Evolutionary conservation across 1,284 basidiomycete species (phyloP).

Genomic region (Veloboletus limbatus): DNA sequence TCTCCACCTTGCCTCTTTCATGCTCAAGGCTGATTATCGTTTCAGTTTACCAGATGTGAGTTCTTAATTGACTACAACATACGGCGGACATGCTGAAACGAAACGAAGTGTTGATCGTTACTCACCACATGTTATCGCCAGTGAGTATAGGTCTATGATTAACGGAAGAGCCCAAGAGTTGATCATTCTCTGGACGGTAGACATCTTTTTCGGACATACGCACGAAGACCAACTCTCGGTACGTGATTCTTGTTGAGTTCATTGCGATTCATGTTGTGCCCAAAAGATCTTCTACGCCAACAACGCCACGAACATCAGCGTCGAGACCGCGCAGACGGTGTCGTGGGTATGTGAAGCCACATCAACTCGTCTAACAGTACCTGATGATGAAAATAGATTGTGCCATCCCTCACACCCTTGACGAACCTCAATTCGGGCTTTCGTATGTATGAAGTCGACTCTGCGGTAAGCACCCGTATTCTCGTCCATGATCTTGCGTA

Average conservation of each 20-base stretch:
- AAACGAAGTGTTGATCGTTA: constrained; percentile 59
- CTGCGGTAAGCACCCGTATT: constrained; percentile 43
- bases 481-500: constrained; percentile 1
- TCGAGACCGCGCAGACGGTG: constrained; percentile 49
- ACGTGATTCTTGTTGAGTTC: constrained; percentile 1
- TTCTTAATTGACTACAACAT: constrained; percentile 9
- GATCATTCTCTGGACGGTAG: constrained; percentile 35
- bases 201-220: constrained; percentile 77
- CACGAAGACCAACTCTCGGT: constrained; percentile 77
- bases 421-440: constrained; percentile 78
- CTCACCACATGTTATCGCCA: constrained; percentile 73
- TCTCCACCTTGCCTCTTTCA: not conserved
- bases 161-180: not conserved
- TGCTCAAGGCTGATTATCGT: constrained; percentile 36
- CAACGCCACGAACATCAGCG: constrained; percentile 46
- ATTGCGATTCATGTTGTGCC: not conserved
- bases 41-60: constrained; percentile 54
- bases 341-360: constrained; percentile 45
- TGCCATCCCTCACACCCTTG: constrained; percentile 67
- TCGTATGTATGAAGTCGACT: constrained; percentile 76
- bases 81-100: constrained; percentile 45
- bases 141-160: constrained; percentile 40
- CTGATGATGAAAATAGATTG: constrained; percentile 40
- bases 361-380: not conserved
- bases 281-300: constrained; percentile 43